A percentile compares a stretch with the other conserved stretches of the same genome.
phyloP scores from a whole-genome alignment of 2,329 filamentous ascomycete genomes.

The Dactylellina haptotyla region DNA sequence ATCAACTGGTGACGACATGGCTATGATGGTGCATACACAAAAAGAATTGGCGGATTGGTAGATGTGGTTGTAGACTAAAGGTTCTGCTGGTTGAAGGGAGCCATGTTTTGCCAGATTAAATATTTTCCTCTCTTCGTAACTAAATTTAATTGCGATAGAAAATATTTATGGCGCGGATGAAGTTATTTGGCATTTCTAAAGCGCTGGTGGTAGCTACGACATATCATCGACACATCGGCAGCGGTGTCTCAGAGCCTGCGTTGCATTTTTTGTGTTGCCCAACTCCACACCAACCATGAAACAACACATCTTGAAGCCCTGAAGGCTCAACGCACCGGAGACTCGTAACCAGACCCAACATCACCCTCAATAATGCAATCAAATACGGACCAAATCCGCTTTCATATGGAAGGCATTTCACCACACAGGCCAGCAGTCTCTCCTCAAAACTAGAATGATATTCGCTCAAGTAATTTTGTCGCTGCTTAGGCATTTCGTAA shows the following conservation, averaged over 20 bases:
- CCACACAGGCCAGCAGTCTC: no score
- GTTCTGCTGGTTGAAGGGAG: no score
- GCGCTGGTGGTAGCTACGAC: not conserved
- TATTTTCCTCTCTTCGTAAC: no score
- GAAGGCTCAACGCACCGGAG: not conserved
- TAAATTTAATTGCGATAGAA: not conserved
- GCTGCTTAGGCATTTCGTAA: no score
- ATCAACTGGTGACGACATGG: not conserved
- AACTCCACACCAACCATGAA: not conserved
- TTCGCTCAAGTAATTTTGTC: not conserved
- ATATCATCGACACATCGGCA: constrained; percentile 15
- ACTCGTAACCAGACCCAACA: not conserved
- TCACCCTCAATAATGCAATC: not conserved
- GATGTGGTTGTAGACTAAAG: not conserved
- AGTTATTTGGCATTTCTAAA: not conserved
- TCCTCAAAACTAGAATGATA: no score
- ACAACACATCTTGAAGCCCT: not conserved
- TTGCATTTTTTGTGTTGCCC: constrained; percentile 18
- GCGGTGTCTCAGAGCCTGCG: not conserved
- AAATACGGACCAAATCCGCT: no score
- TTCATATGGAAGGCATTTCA: no score
- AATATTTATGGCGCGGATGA: not conserved
- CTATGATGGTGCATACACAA: not conserved
- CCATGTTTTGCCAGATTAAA: not conserved
- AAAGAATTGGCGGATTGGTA: not conserved